These are phyloP conservation scores for Debaryomyces tyrocola DNA, from an alignment of 805 yeast species.

Conservation along the genomic window DNA sequence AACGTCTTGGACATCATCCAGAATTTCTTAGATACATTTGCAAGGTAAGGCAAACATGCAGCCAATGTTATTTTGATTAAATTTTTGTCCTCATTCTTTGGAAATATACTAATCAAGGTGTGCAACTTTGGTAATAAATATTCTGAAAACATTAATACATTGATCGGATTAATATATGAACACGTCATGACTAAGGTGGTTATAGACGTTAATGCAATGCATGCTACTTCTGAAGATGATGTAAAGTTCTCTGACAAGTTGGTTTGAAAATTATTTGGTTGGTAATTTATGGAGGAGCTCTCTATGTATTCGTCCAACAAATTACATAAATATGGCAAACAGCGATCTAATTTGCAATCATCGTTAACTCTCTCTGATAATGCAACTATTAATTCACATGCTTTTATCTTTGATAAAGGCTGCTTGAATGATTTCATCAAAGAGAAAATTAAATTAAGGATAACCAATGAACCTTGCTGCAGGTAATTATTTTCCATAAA, in stretches of 20 bases:
- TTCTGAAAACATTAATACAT: conserved; percentile 76
- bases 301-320: conserved; percentile 60
- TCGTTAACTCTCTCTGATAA: conserved; percentile 77
- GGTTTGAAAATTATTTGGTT: neutral
- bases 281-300: conserved; percentile 6
- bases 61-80: conserved; percentile 66
- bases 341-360: conserved; percentile 81
- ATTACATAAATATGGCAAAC: conserved; percentile 76
- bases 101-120: conserved; percentile 13
- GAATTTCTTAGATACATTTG: conserved; percentile 61
- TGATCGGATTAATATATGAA: conserved; percentile 67
- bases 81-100: conserved; percentile 15
- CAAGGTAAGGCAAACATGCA: conserved; percentile 68
- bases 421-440: conserved; percentile 59
- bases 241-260: neutral
- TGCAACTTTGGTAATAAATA: conserved; percentile 72
- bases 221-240: conserved; percentile 58
- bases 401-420: conserved; percentile 61
- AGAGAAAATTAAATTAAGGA: conserved; percentile 59
- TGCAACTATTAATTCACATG: conserved; percentile 74
- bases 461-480: conserved; percentile 54
- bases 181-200: conserved; percentile 69
- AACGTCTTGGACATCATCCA: conserved; percentile 59
- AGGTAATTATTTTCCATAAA: conserved; percentile 17
- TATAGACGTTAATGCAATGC: conserved; percentile 60